Base-by-base conservation (phyloP, 1,139 yeast genomes). In the Eremothecium gossypii region DNA sequence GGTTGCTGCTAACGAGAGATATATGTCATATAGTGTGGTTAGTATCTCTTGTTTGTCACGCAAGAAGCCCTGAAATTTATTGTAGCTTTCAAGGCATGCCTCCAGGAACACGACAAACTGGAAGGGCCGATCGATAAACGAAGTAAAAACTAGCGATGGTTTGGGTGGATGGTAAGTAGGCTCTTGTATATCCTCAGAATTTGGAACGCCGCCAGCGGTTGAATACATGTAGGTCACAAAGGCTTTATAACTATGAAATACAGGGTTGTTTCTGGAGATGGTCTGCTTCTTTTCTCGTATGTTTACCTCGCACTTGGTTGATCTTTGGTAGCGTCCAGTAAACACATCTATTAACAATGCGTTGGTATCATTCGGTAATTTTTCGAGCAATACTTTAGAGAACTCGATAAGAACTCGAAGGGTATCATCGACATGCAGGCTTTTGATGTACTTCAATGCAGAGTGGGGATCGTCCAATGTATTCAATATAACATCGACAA, bases 41-140 rank as follows among this genome's bases (percentile, higher is more conserved):
- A 84, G 66, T 30, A 89, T 70, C 39, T 83, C 95, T 43, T 72
- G 74, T 50, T 79, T 76, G 53, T 86, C 95, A 49, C 74, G 73
- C 13, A 68, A 67, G 45, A 77, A 61, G 0, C 93, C 94, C 46
- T 83, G 91, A 55, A 78, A 83, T 47, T 71, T 73, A 46, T 83
- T 89, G 58, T 84, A 84, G 7, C 84, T 73, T 51, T 82, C 86
- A 12, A 87, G 66, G 54, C 96, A 86, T 0, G 97, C 96, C 58
- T 91, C 98, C 43, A 91, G 64, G 51, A 93, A 89, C n/a, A 85
- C 83, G 13, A 89, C 94, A 70, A 91, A 89, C 55, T 89, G 93
- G 55, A 80, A 76, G 0, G 94, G 87, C 57, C 83, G 86, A 53
- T 81, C 77, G 11, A 84, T 77, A 60, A 91, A 93, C 2, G 94